Percentiles rank a stretch among this genome's conserved stretches.
Conservation (phyloP, 1,139 yeast genomes). For the Taiozyma sp. region DNA sequence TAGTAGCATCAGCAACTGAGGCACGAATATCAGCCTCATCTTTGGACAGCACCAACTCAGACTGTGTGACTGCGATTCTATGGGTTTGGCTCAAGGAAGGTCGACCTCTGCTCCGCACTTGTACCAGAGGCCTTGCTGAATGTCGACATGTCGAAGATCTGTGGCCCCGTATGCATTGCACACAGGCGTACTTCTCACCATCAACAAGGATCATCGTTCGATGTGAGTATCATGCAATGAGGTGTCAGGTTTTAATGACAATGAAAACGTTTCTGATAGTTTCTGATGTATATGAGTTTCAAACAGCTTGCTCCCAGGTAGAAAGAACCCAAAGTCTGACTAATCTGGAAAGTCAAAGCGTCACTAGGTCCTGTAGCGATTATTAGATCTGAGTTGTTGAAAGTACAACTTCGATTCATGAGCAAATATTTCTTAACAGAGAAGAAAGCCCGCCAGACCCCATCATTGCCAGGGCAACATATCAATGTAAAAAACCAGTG, state of each 20-base stretch:
- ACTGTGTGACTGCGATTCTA: conserved; percentile 41
- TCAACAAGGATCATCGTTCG: conserved; percentile 73
- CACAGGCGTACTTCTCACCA: conserved; percentile 84
- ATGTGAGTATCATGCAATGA: background rate
- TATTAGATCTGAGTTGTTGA: background rate
- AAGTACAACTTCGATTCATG: background rate
- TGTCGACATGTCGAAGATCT: conserved; percentile 87
- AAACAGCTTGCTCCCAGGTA: background rate
- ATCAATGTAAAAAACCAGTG: background rate
- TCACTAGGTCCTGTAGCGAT: background rate
- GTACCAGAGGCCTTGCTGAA: conserved; percentile 54
- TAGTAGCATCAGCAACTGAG: background rate
- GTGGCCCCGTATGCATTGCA: conserved; percentile 91
- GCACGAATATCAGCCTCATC: conserved; percentile 13
- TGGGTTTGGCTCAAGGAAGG: conserved; percentile 48
- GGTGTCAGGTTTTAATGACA: background rate
- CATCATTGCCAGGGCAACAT: background rate
- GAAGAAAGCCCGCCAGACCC: background rate
- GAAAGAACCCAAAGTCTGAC: background rate
- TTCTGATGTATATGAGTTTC: background rate
- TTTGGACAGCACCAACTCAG: conserved; percentile 14
- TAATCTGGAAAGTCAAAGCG: background rate
- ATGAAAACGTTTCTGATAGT: background rate
- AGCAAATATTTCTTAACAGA: conserved; percentile 13
- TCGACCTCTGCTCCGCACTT: conserved; percentile 50